These are phyloP conservation scores for Gigaspora rosea DNA, from an alignment of 192 early-diverging fungal genomes.

Conservation along the genomic window DNA sequence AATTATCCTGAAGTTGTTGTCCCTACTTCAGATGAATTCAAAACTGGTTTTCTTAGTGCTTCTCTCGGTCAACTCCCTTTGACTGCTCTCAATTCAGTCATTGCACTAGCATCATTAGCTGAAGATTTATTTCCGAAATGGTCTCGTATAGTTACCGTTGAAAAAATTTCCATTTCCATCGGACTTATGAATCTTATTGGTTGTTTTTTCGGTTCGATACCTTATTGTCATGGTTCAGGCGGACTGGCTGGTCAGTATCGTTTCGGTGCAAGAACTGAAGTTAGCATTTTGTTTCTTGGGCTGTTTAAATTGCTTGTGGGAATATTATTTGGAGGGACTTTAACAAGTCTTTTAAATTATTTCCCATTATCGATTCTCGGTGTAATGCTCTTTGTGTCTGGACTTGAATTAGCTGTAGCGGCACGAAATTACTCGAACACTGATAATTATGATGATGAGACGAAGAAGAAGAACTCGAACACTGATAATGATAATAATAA, in stretches of 20 bases:
- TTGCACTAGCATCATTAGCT: slow-evolving; percentile 74
- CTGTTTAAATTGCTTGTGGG: slow-evolving; percentile 74
- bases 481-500: slow-evolving; percentile 37
- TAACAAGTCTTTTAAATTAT: slow-evolving; percentile 66
- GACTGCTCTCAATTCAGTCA: slow-evolving; percentile 83
- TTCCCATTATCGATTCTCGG: slow-evolving; percentile 82
- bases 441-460: slow-evolving; percentile 45
- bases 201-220: slow-evolving; percentile 78
- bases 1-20: slow-evolving; percentile 53
- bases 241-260: slow-evolving; percentile 95
- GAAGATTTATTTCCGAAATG: slow-evolving; percentile 81
- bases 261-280: slow-evolving; percentile 85
- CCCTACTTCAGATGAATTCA: slow-evolving; percentile 67
- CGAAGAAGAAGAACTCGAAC: slow-evolving; percentile 41
- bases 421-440: slow-evolving; percentile 47
- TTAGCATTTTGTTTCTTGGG: slow-evolving; percentile 79
- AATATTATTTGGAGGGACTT: slow-evolving; percentile 80
- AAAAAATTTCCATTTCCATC: slow-evolving; percentile 60
- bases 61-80: slow-evolving; percentile 86
- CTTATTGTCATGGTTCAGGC: slow-evolving; percentile 82
- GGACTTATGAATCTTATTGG: slow-evolving; percentile 80
- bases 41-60: slow-evolving; percentile 74
- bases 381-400: slow-evolving; percentile 85
- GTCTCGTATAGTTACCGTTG: slow-evolving; percentile 48
- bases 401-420: slow-evolving; percentile 69